A percentile compares a stretch with the other conserved stretches of the same genome.
These are phyloP conservation scores for Candida dendrica DNA, from an alignment of 805 yeast species.

Conservation along the genomic window DNA sequence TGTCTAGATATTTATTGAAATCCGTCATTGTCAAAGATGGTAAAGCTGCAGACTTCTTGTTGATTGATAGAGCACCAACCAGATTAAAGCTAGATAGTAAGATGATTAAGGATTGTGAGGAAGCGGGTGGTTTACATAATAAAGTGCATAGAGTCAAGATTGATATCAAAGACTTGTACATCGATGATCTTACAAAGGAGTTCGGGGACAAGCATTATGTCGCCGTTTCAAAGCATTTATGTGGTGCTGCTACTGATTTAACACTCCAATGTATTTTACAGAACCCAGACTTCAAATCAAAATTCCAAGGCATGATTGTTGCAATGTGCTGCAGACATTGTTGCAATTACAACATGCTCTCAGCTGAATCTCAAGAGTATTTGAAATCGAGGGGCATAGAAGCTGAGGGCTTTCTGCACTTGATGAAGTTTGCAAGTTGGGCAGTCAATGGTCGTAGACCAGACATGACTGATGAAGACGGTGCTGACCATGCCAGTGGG, in stretches of 20 bases:
- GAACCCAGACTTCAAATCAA: conserved; percentile 20
- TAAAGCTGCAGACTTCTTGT: conserved; percentile 33
- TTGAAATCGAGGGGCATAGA: conserved; percentile 19
- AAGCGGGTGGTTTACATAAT: conserved; percentile 20
- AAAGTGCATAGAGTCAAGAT: conserved; percentile 48
- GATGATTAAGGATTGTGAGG: conserved; percentile 45
- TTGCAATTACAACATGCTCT: conserved; percentile 56
- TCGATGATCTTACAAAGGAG: conserved; percentile 33
- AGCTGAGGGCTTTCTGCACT: conserved; percentile 32
- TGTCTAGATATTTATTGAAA: conserved; percentile 52
- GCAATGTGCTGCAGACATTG: conserved; percentile 94
- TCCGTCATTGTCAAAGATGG: conserved; percentile 19
- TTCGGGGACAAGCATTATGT: conserved; percentile 26
- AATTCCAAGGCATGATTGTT: conserved; percentile 54
- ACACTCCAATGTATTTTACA: conserved; percentile 60
- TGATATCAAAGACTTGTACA: conserved; percentile 71
- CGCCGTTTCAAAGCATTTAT: conserved; percentile 79
- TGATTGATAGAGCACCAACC: conserved; percentile 72
- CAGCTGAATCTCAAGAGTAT: conserved; percentile 17
- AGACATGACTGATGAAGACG: conserved; percentile 30
- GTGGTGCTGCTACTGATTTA: conserved; percentile 92
- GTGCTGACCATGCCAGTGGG: conserved; percentile 38
- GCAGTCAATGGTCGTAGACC: conserved; percentile 68
- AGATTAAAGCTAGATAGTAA: conserved; percentile 75
- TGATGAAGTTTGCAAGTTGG: conserved; percentile 76